phyloP scores from a whole-genome alignment of 2,329 filamentous ascomycete species.

The Gaeumannomyces sp. region DNA sequence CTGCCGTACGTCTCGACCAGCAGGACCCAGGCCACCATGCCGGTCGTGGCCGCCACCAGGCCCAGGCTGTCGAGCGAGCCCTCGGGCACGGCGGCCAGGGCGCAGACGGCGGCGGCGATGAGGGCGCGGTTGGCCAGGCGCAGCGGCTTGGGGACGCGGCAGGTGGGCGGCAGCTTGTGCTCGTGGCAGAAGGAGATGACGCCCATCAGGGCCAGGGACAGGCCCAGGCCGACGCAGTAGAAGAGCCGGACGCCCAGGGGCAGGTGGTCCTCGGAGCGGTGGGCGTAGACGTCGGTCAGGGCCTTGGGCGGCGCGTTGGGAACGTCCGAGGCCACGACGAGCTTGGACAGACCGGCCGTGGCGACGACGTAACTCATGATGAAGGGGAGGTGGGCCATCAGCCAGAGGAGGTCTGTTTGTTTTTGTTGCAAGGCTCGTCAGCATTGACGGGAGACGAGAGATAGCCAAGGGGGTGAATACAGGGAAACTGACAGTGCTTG shows the following conservation, averaged over 20 bases:
- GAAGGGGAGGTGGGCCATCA: constrained; percentile 52
- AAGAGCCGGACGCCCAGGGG: constrained; percentile 50
- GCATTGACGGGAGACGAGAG: too few relatives aligned
- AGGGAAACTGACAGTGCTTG: constrained; percentile 30
- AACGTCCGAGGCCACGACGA: constrained; percentile 54
- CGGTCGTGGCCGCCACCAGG: constrained; percentile 39
- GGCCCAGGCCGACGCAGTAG: constrained; percentile 56
- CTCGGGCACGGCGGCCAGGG: constrained; percentile 40
- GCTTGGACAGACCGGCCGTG: constrained; percentile 49
- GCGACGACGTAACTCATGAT: constrained; percentile 57
- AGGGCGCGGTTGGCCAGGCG: constrained; percentile 44
- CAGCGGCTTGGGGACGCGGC: constrained; percentile 42
- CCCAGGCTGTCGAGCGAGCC: constrained; percentile 37
- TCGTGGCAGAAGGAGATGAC: constrained; percentile 49
- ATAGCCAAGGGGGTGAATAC: background rate
- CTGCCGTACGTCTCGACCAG: constrained; percentile 43
- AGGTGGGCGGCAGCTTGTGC: constrained; percentile 44
- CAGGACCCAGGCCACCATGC: constrained; percentile 38
- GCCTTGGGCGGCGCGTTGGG: constrained; percentile 38
- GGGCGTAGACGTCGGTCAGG: constrained; percentile 44
- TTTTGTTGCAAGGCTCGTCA: too few relatives aligned
- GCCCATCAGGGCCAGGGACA: constrained; percentile 47
- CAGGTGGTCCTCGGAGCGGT: constrained; percentile 44
- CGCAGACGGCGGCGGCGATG: constrained; percentile 46
- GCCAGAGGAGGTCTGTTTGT: constrained; percentile 44